A percentile compares a stretch with the other conserved stretches of the same genome.
phyloP scores from a whole-genome alignment of 2,329 filamentous ascomycete species.

The Exophiala oligosperma region DNA sequence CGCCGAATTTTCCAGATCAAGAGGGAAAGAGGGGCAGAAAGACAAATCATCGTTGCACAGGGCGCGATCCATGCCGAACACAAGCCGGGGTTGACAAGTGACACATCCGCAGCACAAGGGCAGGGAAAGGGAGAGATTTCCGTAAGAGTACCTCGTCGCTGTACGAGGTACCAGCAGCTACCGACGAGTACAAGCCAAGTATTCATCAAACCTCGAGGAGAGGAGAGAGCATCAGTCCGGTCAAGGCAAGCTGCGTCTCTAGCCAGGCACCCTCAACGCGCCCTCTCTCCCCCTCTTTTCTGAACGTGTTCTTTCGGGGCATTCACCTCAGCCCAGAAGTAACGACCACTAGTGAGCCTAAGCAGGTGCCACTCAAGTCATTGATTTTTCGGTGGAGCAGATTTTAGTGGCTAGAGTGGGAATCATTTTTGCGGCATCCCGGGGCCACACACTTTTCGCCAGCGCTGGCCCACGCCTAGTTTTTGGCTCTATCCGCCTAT shows the following conservation, averaged over 20 bases:
- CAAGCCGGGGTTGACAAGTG: constrained; percentile 13
- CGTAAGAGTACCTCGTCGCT: background rate
- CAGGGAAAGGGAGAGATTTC: constrained; percentile 5
- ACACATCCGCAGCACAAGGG: constrained; percentile 3
- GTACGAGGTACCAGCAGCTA: background rate
- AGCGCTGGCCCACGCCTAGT: constrained; percentile 8
- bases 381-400: background rate
- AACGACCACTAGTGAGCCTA: background rate
- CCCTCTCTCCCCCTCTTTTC: no score
- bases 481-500: background rate
- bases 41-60: background rate
- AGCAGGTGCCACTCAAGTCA: background rate
- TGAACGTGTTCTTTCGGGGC: background rate
- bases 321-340: background rate
- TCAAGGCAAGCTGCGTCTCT: no score
- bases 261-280: no score
- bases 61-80: constrained; percentile 3
- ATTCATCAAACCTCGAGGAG: no score
- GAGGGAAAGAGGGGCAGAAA: background rate
- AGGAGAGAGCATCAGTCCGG: no score
- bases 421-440: constrained; percentile 5
- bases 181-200: no score
- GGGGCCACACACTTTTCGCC: constrained; percentile 19
- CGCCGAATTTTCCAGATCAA: background rate
- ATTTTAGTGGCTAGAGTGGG: background rate